Evolutionary conservation across 2,329 filamentous ascomycete genomes (phyloP), one percentile per base, ranked within the genome.

Genomic region (Ophiostoma perfectum): DNA sequence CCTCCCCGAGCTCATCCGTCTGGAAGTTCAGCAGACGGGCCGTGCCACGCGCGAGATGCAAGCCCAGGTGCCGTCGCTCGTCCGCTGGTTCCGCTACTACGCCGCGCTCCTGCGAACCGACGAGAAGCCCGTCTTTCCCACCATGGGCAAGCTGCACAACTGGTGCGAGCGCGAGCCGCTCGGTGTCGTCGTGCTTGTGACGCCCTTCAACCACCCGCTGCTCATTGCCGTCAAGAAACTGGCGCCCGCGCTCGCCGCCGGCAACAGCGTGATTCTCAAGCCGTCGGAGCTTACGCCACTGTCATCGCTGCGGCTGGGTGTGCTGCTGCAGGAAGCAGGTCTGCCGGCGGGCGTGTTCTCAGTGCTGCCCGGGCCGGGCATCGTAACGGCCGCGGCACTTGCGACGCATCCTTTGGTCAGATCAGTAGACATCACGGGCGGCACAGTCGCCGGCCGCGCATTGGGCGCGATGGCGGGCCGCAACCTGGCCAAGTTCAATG

Each of bases 341-440:
- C 83, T 92, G 74, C 90, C 90, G 2, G 84, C 87, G 67, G 89
- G 90, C 72, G 89, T 90, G 18, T 82, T 91, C 75, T 88, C 84
- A 75, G 82, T 91, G 2, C 74, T 89, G 0, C 82, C 82, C 0
- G 87, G 87, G 0, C 79, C 81, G 38, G 86, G 86, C 1, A 70
- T 74, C 0, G 78, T 78, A 0, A 87, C 85, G 0, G 85, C 84
- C 9, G 79, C 78, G n/a, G 80, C 80, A 0, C 80, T 88, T 4
- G 83, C 82, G 12, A 77, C 83, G 41, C 88, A 84, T 68, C 76
- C 77, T 1, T 76, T 82, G 2, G 78, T 84, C 2, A 79, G 85
- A 77, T 92, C 92, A 80, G 84, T 92, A 68, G 89, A 90, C 72
- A 88, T 93, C 73, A 92, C 90, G 49, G 90, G 90, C 60, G 89